Evolutionary conservation across 1,284 basidiomycete species (phyloP), one percentile per base, ranked within the genome.

Genomic region (Afroboletus lepidellus): DNA sequence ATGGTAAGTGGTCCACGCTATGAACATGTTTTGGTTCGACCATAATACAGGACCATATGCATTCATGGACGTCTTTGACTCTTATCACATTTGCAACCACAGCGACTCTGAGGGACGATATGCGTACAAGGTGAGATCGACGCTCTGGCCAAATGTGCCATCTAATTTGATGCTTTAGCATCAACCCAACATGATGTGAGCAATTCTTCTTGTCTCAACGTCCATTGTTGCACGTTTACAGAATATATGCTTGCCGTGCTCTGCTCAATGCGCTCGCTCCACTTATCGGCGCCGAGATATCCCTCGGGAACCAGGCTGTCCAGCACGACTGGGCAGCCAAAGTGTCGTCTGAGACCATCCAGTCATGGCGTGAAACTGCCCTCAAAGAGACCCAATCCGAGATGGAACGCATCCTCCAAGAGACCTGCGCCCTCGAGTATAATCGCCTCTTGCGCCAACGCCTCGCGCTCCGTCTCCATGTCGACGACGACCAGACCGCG

Each of bases 11-110:
- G 42, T 30, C 9, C 32, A 16, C 32, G 13, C n/a, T 21, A 32
- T 12, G 11, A 37, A 24, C 32, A 23, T 13, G 42, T 20, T 24
- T 8, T 25, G 21, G 39, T 47, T 7, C 36, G 24, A 39, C 23
- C 15, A 36, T 38, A 24, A 46, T 30, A 20, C 57, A 85, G 85
- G 90, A 16, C 94, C 94, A 43, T 98, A 91, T 63, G 93, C 93
- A 0, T 98, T 97, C 72, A 98, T 98, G 94, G 92, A 94, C 62
- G 81, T 92, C 3, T 95, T 86, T 60, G 87, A 97, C 63, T 69
- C 83, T 0, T 75, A 79, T 48, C 93, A 96, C 63, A 90, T 98
- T 53, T 98, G 95, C 77, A 98, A 98, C 64, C 94, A 98, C 66
- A 86, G 86, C 1, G 96, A 99, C 65, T 82, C 84, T 27, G 78